phyloP scores from a whole-genome alignment of 208 protist species.

The Trypanosoma rangeli region DNA sequence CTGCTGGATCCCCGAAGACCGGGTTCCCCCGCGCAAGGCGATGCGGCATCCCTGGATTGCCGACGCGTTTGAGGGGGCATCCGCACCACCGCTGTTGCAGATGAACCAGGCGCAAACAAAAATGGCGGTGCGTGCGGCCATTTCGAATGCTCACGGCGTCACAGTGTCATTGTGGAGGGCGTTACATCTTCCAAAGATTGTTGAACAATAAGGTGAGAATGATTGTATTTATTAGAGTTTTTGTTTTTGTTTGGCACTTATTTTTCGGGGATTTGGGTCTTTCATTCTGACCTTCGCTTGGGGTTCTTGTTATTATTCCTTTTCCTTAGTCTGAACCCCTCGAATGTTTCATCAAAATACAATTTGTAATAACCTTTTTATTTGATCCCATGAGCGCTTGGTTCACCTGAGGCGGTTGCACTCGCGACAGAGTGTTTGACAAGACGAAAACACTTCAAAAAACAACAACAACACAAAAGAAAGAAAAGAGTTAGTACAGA shows the following conservation, averaged over 20 bases:
- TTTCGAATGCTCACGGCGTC: background rate
- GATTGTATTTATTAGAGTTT: background rate
- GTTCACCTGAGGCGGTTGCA: too few species aligned
- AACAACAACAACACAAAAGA: background rate
- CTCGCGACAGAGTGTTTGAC: background rate
- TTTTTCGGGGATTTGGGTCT: background rate
- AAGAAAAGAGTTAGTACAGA: too few species aligned
- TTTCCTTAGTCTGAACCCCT: background rate
- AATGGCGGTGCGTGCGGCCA: conserved; percentile 5
- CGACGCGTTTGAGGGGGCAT: conserved; percentile 37
- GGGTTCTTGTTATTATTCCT: conserved; percentile 3
- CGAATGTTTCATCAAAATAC: background rate
- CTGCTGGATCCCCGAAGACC: conserved; percentile 60
- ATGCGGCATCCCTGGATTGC: conserved; percentile 80
- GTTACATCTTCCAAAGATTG: conserved; percentile 25
- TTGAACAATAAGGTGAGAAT: conserved; percentile 10
- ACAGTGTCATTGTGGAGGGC: background rate
- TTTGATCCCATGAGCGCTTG: too few species aligned
- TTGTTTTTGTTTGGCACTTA: background rate
- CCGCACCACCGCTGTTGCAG: background rate
- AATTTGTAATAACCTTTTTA: too few species aligned
- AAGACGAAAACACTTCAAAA: background rate
- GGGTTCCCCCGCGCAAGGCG: conserved; percentile 50
- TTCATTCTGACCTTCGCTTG: background rate
- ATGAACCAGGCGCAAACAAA: background rate